Conservation (phyloP, 768 basidiomycete genomes). For the Tephrocybe rancida region DNA sequence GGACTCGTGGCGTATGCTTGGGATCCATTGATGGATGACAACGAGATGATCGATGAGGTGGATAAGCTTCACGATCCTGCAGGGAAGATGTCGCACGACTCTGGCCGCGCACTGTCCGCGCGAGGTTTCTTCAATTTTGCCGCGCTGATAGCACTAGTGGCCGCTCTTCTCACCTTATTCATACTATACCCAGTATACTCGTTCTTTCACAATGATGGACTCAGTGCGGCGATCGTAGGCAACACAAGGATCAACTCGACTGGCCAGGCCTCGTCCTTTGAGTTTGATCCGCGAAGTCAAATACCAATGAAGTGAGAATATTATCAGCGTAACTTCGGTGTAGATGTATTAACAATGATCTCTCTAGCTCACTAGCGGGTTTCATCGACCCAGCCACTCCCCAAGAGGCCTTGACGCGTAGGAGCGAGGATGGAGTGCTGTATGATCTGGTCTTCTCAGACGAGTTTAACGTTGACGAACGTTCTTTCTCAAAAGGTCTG, state of each 20-base stretch:
- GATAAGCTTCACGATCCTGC: constrained; percentile 62
- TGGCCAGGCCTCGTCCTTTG: constrained; percentile 56
- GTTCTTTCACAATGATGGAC: constrained; percentile 39
- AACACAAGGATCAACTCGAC: constrained; percentile 67
- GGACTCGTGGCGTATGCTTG: constrained; percentile 65
- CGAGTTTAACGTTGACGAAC: constrained; percentile 61
- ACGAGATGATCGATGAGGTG: constrained; percentile 51
- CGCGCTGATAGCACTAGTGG: constrained; percentile 60
- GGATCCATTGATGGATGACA: constrained; percentile 48
- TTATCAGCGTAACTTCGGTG: background rate
- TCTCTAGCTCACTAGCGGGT: background rate
- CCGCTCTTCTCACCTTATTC: constrained; percentile 66
- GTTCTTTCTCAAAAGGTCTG: constrained; percentile 22
- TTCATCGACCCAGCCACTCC: constrained; percentile 19
- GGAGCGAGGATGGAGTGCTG: constrained; percentile 50
- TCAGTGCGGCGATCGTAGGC: constrained; percentile 47
- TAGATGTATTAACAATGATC: background rate
- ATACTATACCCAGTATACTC: constrained; percentile 72
- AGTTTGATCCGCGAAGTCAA: constrained; percentile 31
- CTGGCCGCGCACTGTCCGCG: constrained; percentile 22
- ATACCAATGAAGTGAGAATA: constrained; percentile 26
- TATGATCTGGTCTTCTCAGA: constrained; percentile 64
- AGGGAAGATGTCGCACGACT: constrained; percentile 24
- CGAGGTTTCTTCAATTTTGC: constrained; percentile 59
- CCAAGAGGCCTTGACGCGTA: constrained; percentile 6